Base-by-base conservation (phyloP, 768 basidiomycete species). In the Saitozyma podzolica region DNA sequence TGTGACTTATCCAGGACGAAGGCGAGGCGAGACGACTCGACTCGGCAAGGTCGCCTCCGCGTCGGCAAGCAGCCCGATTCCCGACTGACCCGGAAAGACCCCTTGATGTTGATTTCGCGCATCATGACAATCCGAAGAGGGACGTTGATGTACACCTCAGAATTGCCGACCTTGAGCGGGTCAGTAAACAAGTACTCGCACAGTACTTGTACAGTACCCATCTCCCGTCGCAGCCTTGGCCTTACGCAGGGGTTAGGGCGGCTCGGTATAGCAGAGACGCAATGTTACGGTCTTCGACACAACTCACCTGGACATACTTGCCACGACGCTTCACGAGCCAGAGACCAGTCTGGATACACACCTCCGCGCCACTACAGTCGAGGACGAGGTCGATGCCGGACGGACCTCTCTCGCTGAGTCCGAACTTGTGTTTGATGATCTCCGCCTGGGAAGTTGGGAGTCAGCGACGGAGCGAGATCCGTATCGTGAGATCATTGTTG, bases 301-400 rank as follows among this genome's bases (percentile, higher is more conserved):
- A 2, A 43, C 56, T n/a, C 20, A 61, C 62, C 62, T 63, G 62
- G 11, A 64, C 50, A 45, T 40, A 61, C 8, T 37, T 62, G 4
- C 62, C 66, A 11, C 58, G 43, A 9, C 66, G 80, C 81, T 87
- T 88, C 62, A 85, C 87, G 51, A 94, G 80, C 74, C 85, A 84
- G 64, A 91, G 81, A 8, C 85, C 91, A 20, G 89, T 92, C 78
- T 91, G 91, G 65, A 95, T 89, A 51, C 91, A 94, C 9, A 87
- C 86, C 79, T 94, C 91, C 3, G 92, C 92, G 40, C 93, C 92
- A 60, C 89, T 91, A 19, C 91, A 91, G 72, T 96, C 93, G 50
- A 95, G 81, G 61, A 94, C 88, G 41, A 94, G 81, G 80, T 95
- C 91, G 64, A 95, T 86, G 5, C 85, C 83, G 10, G 83, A 82